Evolutionary conservation across 331 rosid species (phyloP).

Genomic region (Phaseolus coccineus): DNA sequence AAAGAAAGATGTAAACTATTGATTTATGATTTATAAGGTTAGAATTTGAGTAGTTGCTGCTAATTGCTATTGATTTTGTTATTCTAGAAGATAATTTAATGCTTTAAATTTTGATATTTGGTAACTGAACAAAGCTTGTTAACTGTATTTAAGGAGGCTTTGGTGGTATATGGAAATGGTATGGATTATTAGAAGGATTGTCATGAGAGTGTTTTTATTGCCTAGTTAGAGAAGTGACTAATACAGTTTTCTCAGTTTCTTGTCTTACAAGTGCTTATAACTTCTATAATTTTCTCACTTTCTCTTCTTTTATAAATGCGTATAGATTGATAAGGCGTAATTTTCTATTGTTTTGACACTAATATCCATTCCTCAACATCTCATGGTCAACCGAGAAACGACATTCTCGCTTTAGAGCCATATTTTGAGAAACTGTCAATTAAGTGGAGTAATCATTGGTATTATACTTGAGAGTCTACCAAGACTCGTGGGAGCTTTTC

Average conservation of each 20-base stretch:
- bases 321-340: too few species aligned
- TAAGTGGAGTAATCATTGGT: neutral
- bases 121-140: neutral
- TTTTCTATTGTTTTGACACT: too few species aligned
- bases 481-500: too few species aligned
- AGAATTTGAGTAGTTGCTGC: slow-evolving; percentile 3
- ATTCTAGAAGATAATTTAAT: slow-evolving; percentile 20
- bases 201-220: slow-evolving; percentile 4
- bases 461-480: too few species aligned
- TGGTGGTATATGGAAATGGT: neutral
- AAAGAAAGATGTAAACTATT: neutral
- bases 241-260: neutral
- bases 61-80: slow-evolving; percentile 20
- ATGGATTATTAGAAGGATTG: neutral
- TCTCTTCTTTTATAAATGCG: too few species aligned
- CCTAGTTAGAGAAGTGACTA: neutral
- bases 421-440: slow-evolving; percentile 5
- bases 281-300: too few species aligned
- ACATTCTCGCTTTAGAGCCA: neutral
- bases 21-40: slow-evolving; percentile 2
- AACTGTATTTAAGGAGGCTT: slow-evolving; percentile 5
- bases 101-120: neutral
- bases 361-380: neutral
- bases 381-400: neutral
- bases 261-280: neutral